Evolutionary conservation across 2,329 filamentous ascomycete species (phyloP), one percentile per base, ranked within the genome.

Genomic region (Fusarium sp.): DNA sequence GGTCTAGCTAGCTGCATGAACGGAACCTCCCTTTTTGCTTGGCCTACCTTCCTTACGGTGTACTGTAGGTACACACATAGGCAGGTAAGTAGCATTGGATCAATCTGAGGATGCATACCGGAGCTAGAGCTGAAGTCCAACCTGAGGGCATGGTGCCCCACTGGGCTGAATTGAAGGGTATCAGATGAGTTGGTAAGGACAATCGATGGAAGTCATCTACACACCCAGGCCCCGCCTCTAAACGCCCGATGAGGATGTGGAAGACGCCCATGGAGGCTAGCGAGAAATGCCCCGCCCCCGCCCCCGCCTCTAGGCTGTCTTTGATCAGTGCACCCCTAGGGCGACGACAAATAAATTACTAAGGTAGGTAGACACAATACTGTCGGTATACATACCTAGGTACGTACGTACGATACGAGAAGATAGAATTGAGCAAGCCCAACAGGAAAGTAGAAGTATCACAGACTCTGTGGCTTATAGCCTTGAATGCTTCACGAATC

Each of bases 161-260:
- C 33, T 45, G 35, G 46, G 35, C 58, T 61, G 41, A 52, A 31
- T 39, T 42, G 25, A 17, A 50, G 20, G 42, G 54, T 17, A 27
- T 46, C 21, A 21, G 14, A 18, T 37, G n/a, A 31, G 29, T 29
- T 29, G 27, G 11, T 11, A 31, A 31, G 29, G 29, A 10, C 11
- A 31, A 31, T 31, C 6, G 14, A 42, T 42, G 39, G 33, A 50
- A 42, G 48, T 25, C 14, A 50, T 50, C 27, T 15, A 31, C n/a
- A 21, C 48, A 43, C 15, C 27, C 33, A 9, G 7, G 33, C 33
- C 33, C 15, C 33, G 33, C 33, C 15, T 35, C 15, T 7, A 35
- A 10, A 33, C 47, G 45, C 58, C 43, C 33, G 39, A 45, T 52
- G 20, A 60, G 43, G 35, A 21, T 51, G 58, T 35, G 33, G 17